Evolutionary conservation across 2,329 filamentous ascomycete species (phyloP).

Genomic region (Aspergillus awamori): DNA sequence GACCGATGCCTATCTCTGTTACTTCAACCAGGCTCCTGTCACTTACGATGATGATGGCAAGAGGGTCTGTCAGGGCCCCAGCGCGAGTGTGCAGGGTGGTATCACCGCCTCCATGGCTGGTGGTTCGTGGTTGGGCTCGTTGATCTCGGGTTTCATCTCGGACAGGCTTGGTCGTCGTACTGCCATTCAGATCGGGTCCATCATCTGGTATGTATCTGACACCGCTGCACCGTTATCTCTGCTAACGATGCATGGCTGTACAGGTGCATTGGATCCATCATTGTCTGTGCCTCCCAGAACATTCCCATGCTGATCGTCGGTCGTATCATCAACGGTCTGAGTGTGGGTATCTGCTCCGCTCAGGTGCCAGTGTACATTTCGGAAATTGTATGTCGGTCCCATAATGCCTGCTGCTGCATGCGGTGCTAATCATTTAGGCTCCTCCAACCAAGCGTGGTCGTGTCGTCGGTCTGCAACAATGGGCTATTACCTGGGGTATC

Average conservation of each 20-base stretch:
- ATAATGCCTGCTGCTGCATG: conserved; percentile 60
- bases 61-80: conserved; percentile 47
- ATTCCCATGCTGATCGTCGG: conserved; percentile 73
- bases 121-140: conserved; percentile 67
- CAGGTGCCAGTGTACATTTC: conserved; percentile 72
- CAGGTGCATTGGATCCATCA: conserved; percentile 58
- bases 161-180: conserved; percentile 59
- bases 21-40: conserved; percentile 62
- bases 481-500: conserved; percentile 73
- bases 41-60: conserved; percentile 35
- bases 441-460: conserved; percentile 59
- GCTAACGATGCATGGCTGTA: conserved; percentile 5
- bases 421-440: conserved; percentile 48
- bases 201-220: conserved; percentile 50
- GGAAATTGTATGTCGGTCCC: conserved; percentile 59
- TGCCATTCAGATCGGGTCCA: conserved; percentile 56
- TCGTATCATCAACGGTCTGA: conserved; percentile 70
- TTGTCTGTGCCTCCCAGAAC: conserved; percentile 66
- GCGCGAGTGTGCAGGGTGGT: conserved; percentile 62
- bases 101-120: conserved; percentile 76
- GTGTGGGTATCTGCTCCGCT: conserved; percentile 73
- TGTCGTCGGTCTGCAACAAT: conserved; percentile 72
- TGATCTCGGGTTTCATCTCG: conserved; percentile 58
- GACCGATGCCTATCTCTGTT: conserved; percentile 69
- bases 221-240: background rate